Conservation (phyloP, 371 early-diverging fungal species). For the Haplosporangium sp. region DNA sequence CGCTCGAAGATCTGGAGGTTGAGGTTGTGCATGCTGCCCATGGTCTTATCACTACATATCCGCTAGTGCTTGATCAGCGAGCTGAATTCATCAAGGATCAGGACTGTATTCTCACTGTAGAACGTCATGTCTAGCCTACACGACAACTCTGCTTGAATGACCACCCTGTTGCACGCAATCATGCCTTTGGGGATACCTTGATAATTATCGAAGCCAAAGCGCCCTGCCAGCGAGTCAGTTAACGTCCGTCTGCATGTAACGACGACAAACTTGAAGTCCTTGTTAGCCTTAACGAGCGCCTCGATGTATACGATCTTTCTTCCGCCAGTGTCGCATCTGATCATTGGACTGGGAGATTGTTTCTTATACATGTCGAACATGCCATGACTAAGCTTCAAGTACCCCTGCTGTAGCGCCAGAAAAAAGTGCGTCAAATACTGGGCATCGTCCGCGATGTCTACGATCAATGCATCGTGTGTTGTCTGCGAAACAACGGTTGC, state of each 20-base stretch:
- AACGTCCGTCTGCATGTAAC: slow-evolving; percentile 7
- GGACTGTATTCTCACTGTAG: slow-evolving; percentile 8
- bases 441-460: slow-evolving; percentile 8
- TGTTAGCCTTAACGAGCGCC: slow-evolving; percentile 8
- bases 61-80: too few relatives aligned
- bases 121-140: slow-evolving; percentile 3
- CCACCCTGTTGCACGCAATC: slow-evolving; percentile 13
- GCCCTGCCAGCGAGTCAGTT: slow-evolving; percentile 12
- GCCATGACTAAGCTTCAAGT: slow-evolving; percentile 6
- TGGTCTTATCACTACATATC: too few relatives aligned
- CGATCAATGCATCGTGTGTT: slow-evolving; percentile 1
- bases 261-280: slow-evolving; percentile 7
- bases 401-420: slow-evolving; percentile 6
- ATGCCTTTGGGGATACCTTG: slow-evolving; percentile 1
- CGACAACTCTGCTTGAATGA: slow-evolving; percentile 9
- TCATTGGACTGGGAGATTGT: slow-evolving; percentile 19
- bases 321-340: slow-evolving; percentile 12
- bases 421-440: slow-evolving; percentile 4
- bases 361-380: not conserved
- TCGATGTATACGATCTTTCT: slow-evolving; percentile 14
- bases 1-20: too few relatives aligned
- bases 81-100: too few relatives aligned
- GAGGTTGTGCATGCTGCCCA: too few relatives aligned
- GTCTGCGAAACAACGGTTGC: not conserved
- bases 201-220: slow-evolving; percentile 1